Conservation (phyloP, 2,329 filamentous ascomycete genomes). For the Ophiostoma ulmi region DNA sequence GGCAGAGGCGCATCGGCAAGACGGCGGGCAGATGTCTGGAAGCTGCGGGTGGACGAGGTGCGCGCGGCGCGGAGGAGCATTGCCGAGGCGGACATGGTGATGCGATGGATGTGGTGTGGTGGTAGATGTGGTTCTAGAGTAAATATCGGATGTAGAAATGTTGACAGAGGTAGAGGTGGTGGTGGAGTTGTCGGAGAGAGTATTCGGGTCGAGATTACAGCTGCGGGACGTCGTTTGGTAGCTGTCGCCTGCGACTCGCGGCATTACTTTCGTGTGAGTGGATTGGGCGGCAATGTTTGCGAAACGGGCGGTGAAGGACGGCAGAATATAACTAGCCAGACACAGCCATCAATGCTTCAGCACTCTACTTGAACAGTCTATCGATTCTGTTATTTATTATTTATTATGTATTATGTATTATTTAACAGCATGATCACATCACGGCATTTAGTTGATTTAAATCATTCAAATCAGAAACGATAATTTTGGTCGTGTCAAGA, state of each 20-base stretch:
- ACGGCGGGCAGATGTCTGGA: constrained; percentile 47
- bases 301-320: constrained; percentile 13
- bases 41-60: constrained; percentile 37
- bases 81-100: constrained; percentile 43
- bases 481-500: constrained; percentile 13
- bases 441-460: neutral
- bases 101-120: neutral
- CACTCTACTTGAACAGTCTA: too few relatives aligned
- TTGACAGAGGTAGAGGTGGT: neutral
- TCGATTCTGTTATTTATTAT: too few relatives aligned
- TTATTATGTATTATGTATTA: too few relatives aligned
- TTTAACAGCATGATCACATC: neutral
- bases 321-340: neutral
- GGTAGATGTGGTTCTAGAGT: neutral
- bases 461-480: neutral
- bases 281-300: constrained; percentile 5
- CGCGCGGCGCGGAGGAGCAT: constrained; percentile 38
- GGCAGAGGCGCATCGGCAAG: constrained; percentile 48
- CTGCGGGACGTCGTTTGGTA: neutral
- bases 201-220: neutral
- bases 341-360: neutral
- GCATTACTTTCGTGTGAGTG: constrained; percentile 9
- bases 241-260: neutral
- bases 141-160: neutral
- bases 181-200: neutral